Evolutionary conservation across 768 basidiomycete species (phyloP).

Genomic region (Naganishia kalamii): DNA sequence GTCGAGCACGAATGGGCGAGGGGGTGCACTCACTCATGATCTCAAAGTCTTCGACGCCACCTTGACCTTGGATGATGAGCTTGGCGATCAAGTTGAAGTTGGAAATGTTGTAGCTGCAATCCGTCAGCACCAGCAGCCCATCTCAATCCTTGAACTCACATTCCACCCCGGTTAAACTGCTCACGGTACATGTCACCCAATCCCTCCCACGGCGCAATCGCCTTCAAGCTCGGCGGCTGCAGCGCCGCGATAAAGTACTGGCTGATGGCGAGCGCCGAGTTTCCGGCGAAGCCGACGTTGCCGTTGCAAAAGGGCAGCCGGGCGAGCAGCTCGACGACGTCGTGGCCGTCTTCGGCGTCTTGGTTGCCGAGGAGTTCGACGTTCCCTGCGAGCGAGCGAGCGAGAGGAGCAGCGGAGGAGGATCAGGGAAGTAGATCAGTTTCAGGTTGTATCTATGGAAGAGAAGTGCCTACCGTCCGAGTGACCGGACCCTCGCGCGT

Average conservation of each 20-base stretch:
- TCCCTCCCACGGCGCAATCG: conserved; percentile 33
- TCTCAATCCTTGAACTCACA: conserved; percentile 25
- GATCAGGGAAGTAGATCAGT: too few species aligned
- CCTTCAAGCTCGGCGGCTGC: conserved; percentile 30
- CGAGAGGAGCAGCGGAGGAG: background rate
- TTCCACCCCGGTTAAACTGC: conserved; percentile 25
- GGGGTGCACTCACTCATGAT: conserved; percentile 24
- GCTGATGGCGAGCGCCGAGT: conserved; percentile 25
- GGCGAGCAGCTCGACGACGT: conserved; percentile 24
- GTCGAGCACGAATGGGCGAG: too few species aligned
- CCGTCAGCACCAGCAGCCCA: too few species aligned
- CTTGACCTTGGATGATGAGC: conserved; percentile 25
- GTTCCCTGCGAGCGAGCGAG: too few species aligned
- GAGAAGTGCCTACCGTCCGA: too few species aligned
- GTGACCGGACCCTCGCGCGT: conserved; percentile 4
- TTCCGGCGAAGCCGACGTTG: conserved; percentile 27
- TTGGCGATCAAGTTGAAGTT: conserved; percentile 27
- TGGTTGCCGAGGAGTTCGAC: conserved; percentile 12
- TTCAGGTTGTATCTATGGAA: too few species aligned
- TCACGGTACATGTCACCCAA: conserved; percentile 25
- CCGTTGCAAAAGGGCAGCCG: conserved; percentile 28
- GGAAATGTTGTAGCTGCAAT: too few species aligned
- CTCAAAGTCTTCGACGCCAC: conserved; percentile 24
- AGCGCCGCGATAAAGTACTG: conserved; percentile 28
- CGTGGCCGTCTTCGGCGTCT: conserved; percentile 26